phyloP scores from a whole-genome alignment of 108 stramenopile genomes.

The Nitzschia putrida region DNA sequence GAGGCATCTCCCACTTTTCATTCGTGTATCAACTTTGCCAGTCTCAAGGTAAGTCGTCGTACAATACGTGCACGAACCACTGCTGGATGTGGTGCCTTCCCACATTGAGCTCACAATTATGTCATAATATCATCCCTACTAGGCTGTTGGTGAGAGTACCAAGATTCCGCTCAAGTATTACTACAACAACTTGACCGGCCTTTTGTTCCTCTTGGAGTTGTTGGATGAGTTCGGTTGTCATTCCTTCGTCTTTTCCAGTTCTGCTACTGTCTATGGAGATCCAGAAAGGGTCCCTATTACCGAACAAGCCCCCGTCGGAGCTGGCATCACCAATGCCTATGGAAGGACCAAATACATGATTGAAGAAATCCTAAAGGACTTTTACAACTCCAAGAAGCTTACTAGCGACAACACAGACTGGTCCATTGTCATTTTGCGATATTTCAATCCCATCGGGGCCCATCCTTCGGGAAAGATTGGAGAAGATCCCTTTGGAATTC shows the following conservation, averaged over 20 bases:
- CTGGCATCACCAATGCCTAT: slow-evolving; percentile 98
- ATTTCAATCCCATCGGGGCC: slow-evolving; percentile 99
- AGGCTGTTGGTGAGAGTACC: slow-evolving; percentile 95
- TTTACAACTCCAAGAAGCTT: slow-evolving; percentile 66
- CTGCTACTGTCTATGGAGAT: slow-evolving; percentile 98
- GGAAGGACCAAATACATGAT: slow-evolving; percentile 99
- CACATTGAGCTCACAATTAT: too few species aligned
- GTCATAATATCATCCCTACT: too few species aligned
- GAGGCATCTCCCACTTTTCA: slow-evolving; percentile 69
- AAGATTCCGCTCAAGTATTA: slow-evolving; percentile 91
- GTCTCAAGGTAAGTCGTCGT: slow-evolving; percentile 88
- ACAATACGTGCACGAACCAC: too few species aligned
- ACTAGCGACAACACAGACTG: slow-evolving; percentile 50
- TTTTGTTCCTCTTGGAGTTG: slow-evolving; percentile 78
- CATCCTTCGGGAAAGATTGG: slow-evolving; percentile 97
- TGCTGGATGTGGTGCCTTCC: too few species aligned
- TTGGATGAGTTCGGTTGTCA: slow-evolving; percentile 91
- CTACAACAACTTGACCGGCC: slow-evolving; percentile 89
- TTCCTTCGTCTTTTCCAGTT: slow-evolving; percentile 90
- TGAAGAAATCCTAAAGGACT: slow-evolving; percentile 95
- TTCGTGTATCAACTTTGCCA: slow-evolving; percentile 97
- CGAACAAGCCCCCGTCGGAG: slow-evolving; percentile 79
- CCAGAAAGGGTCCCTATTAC: slow-evolving; percentile 90
- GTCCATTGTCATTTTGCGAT: slow-evolving; percentile 89
- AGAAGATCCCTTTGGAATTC: slow-evolving; percentile 96